Evolutionary conservation across 2,329 filamentous ascomycete species (phyloP).

Genomic region (Colletotrichum karsti): DNA sequence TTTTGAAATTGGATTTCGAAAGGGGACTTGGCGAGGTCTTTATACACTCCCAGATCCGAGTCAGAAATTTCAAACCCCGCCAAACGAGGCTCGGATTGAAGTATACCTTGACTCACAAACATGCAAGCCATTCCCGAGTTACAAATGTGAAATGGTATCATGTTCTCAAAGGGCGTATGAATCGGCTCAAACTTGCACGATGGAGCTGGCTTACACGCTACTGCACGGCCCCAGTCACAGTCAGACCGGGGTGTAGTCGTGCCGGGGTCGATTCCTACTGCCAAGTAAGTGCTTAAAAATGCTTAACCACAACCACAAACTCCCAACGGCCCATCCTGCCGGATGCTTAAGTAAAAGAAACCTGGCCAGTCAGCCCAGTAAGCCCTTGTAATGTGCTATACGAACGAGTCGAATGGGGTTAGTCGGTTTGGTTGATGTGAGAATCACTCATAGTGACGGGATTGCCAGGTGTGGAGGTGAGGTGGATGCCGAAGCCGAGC

Average conservation of each 20-base stretch:
- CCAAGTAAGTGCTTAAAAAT: background rate
- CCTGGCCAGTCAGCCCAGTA: background rate
- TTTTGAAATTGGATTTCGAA: background rate
- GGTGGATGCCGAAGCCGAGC: slow-evolving; percentile 15
- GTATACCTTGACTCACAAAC: background rate
- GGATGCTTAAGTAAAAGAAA: background rate
- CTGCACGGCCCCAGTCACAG: background rate
- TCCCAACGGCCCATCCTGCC: background rate
- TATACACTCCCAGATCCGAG: background rate
- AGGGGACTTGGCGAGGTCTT: slow-evolving; percentile 1
- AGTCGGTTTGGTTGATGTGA: background rate
- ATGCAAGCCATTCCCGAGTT: background rate
- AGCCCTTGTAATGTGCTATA: background rate
- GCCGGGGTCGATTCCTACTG: slow-evolving; percentile 6
- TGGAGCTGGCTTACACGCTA: slow-evolving; percentile 1
- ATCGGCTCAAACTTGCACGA: background rate
- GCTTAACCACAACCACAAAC: background rate
- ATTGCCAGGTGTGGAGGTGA: background rate
- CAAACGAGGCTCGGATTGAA: background rate
- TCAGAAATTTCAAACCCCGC: background rate
- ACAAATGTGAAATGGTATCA: slow-evolving; percentile 23
- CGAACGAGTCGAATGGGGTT: slow-evolving; percentile 11
- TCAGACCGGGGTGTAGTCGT: slow-evolving; percentile 9
- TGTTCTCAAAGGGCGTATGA: slow-evolving; percentile 24
- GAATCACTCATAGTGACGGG: background rate